Percentiles rank a stretch among this genome's conserved stretches.
Conservation (phyloP, 73 alveolate species). For the Breviolum minutum region DNA sequence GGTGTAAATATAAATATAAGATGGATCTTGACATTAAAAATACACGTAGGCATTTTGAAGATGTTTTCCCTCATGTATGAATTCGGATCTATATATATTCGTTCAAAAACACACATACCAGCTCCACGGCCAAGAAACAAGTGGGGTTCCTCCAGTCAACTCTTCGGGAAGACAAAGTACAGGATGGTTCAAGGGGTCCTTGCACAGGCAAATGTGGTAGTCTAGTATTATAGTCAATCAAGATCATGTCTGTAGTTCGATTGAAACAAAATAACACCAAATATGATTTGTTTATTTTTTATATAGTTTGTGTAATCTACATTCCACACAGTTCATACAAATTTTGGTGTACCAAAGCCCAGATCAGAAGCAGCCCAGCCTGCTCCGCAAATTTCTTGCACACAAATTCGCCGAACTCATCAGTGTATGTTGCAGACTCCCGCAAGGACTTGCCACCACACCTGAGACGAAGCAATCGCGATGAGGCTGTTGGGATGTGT, state of each 20-base stretch:
- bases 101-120: too few relatives aligned
- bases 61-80: background rate
- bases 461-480: background rate
- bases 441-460: background rate
- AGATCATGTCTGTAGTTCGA: too few relatives aligned
- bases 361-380: background rate
- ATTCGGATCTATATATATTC: too few relatives aligned
- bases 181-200: background rate
- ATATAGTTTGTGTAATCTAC: background rate
- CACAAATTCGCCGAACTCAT: background rate
- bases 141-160: too few relatives aligned
- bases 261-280: too few relatives aligned
- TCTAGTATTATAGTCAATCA: background rate
- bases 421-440: background rate
- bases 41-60: background rate
- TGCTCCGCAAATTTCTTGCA: background rate
- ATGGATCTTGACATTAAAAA: too few relatives aligned
- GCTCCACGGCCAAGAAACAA: too few relatives aligned
- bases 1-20: too few relatives aligned
- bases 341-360: background rate
- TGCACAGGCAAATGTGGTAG: background rate
- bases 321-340: background rate
- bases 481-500: background rate
- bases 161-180: background rate
- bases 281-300: background rate